phyloP scores from a whole-genome alignment of 2,329 filamentous ascomycete species.

The Fusarium metavorans region DNA sequence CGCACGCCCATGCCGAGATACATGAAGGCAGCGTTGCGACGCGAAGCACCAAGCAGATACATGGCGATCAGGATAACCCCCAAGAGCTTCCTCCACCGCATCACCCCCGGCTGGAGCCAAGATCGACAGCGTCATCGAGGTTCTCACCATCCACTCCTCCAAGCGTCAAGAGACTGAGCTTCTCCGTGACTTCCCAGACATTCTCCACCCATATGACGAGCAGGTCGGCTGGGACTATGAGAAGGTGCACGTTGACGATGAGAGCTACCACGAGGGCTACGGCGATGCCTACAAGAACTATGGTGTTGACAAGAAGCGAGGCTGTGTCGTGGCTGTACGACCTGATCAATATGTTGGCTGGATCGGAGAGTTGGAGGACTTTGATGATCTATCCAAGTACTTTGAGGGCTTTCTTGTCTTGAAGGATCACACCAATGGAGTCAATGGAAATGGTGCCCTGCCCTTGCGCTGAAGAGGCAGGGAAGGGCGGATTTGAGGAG shows the following conservation, averaged over 20 bases:
- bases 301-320: constrained; percentile 66
- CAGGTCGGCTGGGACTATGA: constrained; percentile 66
- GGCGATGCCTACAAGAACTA: constrained; percentile 67
- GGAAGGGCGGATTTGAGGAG: not conserved
- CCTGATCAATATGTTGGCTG: constrained; percentile 76
- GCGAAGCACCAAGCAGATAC: constrained; percentile 51
- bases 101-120: constrained; percentile 29
- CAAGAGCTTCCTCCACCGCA: constrained; percentile 55
- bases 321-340: constrained; percentile 70
- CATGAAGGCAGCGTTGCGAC: constrained; percentile 54
- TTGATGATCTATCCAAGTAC: constrained; percentile 7
- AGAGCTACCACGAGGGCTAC: constrained; percentile 65
- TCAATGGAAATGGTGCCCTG: not conserved
- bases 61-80: constrained; percentile 54
- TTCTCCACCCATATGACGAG: constrained; percentile 61
- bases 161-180: constrained; percentile 62
- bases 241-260: constrained; percentile 67
- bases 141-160: constrained; percentile 70
- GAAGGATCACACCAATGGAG: not conserved
- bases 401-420: not conserved
- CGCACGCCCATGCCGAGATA: constrained; percentile 52
- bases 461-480: not conserved
- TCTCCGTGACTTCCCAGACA: constrained; percentile 51
- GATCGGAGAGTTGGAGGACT: constrained; percentile 53
- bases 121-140: constrained; percentile 60